A percentile compares a stretch with the other conserved stretches of the same genome.
Evolutionary conservation across 148 eudicot species (phyloP).

Genomic region (Camellia granthamiana): DNA sequence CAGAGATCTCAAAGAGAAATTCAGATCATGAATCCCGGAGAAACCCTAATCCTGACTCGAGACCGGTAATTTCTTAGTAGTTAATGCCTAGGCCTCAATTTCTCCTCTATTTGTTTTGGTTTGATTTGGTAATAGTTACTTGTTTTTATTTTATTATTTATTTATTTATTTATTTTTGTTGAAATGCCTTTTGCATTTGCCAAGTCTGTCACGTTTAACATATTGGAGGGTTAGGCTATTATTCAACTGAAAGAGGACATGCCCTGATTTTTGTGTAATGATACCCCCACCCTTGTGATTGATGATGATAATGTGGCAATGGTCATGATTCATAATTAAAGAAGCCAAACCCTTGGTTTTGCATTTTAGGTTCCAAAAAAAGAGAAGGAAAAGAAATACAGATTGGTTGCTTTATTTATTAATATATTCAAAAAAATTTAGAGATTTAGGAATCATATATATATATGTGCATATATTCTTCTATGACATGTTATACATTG

Average conservation of each 20-base stretch:
- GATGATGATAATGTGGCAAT: neutral
- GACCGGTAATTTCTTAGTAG: conserved; percentile 60
- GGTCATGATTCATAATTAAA: neutral
- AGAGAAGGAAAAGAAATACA: neutral
- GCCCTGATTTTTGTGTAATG: neutral
- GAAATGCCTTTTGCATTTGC: neutral
- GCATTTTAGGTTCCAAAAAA: neutral
- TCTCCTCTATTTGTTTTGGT: neutral
- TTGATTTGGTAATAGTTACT: conserved; percentile 1
- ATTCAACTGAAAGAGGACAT: too few species aligned
- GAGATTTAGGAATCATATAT: neutral
- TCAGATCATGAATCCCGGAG: conserved; percentile 65
- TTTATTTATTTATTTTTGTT: neutral
- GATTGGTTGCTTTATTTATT: neutral
- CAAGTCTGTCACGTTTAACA: neutral
- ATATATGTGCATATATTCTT: neutral
- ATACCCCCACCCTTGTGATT: neutral
- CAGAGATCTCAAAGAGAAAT: conserved; percentile 66
- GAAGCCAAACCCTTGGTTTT: neutral
- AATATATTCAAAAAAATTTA: neutral
- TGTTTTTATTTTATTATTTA: too few species aligned
- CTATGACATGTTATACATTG: neutral
- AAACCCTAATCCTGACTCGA: conserved; percentile 68
- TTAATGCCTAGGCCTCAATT: neutral
- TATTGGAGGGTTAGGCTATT: neutral